Evolutionary conservation across 106 monocot species (phyloP).

Genomic region (Dendrobium chrysotoxum): DNA sequence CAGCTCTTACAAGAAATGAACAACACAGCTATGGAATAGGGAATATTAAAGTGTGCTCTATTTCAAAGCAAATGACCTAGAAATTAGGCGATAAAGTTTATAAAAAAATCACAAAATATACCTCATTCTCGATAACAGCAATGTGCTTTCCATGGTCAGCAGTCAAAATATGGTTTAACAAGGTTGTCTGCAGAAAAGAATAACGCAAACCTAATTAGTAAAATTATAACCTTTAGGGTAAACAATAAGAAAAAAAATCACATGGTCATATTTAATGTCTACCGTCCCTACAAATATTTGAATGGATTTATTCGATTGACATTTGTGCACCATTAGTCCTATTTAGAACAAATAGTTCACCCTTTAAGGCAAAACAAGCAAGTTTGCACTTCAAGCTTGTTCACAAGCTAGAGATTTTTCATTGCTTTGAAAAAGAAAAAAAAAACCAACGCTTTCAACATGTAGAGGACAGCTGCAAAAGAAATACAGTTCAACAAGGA

Average conservation of each 20-base stretch:
- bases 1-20: neutral
- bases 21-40: neutral
- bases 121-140: conserved; percentile 98
- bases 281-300: neutral
- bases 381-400: neutral
- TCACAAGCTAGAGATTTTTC: neutral
- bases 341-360: neutral
- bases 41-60: neutral
- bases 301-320: neutral
- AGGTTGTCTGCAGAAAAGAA: conserved; percentile 59
- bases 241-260: neutral
- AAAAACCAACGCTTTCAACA: neutral
- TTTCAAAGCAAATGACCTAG: neutral
- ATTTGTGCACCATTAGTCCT: neutral
- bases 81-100: neutral
- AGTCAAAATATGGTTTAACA: conserved; percentile 95
- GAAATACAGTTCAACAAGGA: neutral
- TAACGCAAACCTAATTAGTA: neutral
- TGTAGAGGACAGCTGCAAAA: neutral
- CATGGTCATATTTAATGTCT: neutral
- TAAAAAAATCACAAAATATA: conserved; percentile 8
- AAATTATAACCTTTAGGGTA: neutral
- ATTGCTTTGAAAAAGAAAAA: neutral
- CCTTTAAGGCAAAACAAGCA: neutral
- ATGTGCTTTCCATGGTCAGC: conserved; percentile 96